A percentile compares a stretch with the other conserved stretches of the same genome.
These are phyloP conservation scores for Boletus rufocinnamomeus DNA, from an alignment of 768 basidiomycete genomes.

Conservation along the genomic window DNA sequence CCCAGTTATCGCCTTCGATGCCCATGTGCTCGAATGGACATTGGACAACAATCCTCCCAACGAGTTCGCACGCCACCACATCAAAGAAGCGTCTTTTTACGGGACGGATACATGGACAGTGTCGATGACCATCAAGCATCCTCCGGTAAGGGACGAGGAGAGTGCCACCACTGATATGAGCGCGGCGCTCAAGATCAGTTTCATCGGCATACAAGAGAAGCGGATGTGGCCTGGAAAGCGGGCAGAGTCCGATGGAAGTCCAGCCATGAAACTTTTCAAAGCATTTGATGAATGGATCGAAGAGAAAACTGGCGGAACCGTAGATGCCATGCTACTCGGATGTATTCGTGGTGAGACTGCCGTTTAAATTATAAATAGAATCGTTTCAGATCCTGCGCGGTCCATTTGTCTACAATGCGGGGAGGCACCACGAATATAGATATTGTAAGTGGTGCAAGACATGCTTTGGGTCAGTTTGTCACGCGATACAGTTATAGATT, in stretches of 20 bases:
- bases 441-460: neutral
- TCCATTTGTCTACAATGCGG: neutral
- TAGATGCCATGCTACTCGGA: conserved; percentile 70
- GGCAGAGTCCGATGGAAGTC: conserved; percentile 47
- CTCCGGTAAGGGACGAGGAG: conserved; percentile 15
- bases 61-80: conserved; percentile 77
- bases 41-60: conserved; percentile 77
- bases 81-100: conserved; percentile 91
- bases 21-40: conserved; percentile 84
- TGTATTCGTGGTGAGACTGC: conserved; percentile 64
- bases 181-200: conserved; percentile 59
- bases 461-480: neutral
- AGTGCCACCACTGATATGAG: neutral
- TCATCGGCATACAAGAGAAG: conserved; percentile 79
- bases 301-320: conserved; percentile 56
- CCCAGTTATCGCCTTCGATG: conserved; percentile 85
- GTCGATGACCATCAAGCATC: conserved; percentile 66
- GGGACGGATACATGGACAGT: conserved; percentile 72
- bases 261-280: conserved; percentile 74
- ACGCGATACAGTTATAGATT: neutral
- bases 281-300: conserved; percentile 76
- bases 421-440: neutral
- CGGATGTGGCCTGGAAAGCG: conserved; percentile 82
- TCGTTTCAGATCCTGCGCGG: neutral
- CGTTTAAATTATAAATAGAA: conserved; percentile 32